Conservation (phyloP, 2,329 filamentous ascomycete species). For the Trichoderma koningii region DNA sequence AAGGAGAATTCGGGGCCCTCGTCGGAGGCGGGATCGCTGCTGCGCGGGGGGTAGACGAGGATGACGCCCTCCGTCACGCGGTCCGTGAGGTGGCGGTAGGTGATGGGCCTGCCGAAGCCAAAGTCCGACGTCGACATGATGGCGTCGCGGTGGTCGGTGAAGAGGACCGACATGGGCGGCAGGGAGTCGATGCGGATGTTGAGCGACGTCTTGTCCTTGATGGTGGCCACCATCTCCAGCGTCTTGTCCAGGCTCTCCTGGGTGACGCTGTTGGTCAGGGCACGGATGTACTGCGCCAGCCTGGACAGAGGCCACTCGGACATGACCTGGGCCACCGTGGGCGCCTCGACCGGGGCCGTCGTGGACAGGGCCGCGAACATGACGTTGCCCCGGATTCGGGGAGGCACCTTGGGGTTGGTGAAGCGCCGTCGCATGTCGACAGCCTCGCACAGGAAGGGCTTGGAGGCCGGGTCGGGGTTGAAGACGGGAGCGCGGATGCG, state of each 20-base stretch:
- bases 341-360: background rate
- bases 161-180: constrained; percentile 9
- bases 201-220: constrained; percentile 2
- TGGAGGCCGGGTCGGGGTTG: background rate
- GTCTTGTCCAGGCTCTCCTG: constrained; percentile 13
- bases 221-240: background rate
- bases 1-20: constrained; percentile 12
- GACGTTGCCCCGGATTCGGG: background rate
- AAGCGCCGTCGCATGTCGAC: constrained; percentile 18
- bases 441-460: background rate
- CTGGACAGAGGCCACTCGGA: constrained; percentile 14
- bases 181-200: constrained; percentile 10
- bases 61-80: constrained; percentile 10
- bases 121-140: background rate
- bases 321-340: constrained; percentile 13
- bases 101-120: constrained; percentile 9
- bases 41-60: background rate
- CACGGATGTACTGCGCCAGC: constrained; percentile 6
- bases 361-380: constrained; percentile 15
- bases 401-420: background rate
- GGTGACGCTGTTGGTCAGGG: constrained; percentile 14
- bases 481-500: constrained; percentile 4
- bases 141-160: constrained; percentile 11
- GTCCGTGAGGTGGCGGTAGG: constrained; percentile 13
- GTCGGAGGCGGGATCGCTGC: background rate